Evolutionary conservation across 2,329 filamentous ascomycete species (phyloP).

Genomic region (Myrmaecium sp.): DNA sequence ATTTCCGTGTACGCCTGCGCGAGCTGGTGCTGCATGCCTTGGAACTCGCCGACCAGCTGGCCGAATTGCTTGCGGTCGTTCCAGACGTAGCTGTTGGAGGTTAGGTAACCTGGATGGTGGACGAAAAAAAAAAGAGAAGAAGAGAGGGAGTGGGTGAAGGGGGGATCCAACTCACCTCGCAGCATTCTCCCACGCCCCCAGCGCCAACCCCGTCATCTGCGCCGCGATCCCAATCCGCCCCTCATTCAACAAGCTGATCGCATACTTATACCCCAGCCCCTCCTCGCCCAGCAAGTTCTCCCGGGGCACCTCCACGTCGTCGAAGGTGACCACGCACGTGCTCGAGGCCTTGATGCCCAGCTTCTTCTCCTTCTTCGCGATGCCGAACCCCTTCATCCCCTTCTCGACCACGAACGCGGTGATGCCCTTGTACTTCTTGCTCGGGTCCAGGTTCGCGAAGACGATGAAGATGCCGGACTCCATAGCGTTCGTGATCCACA

Average conservation of each 20-base stretch:
- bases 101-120: conserved; percentile 1
- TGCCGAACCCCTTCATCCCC: conserved; percentile 70
- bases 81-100: conserved; percentile 59
- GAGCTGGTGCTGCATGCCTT: conserved; percentile 98
- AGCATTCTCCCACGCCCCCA: conserved; percentile 91
- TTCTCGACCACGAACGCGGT: conserved; percentile 93
- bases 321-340: conserved; percentile 94
- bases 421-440: conserved; percentile 92
- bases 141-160: conserved; percentile 1
- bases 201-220: conserved; percentile 92
- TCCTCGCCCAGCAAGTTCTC: conserved; percentile 77
- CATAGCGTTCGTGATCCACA: conserved; percentile 99
- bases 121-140: neutral
- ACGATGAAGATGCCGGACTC: conserved; percentile 94
- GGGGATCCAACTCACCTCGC: conserved; percentile 39
- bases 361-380: conserved; percentile 99
- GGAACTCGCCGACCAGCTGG: conserved; percentile 83
- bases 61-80: conserved; percentile 98
- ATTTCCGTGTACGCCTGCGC: conserved; percentile 94
- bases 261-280: conserved; percentile 95
- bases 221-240: conserved; percentile 95
- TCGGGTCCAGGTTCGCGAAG: conserved; percentile 86
- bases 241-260: conserved; percentile 85
- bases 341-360: conserved; percentile 89
- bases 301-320: conserved; percentile 81